Conservation (phyloP, 768 basidiomycete genomes). For the Suillus spraguei region DNA sequence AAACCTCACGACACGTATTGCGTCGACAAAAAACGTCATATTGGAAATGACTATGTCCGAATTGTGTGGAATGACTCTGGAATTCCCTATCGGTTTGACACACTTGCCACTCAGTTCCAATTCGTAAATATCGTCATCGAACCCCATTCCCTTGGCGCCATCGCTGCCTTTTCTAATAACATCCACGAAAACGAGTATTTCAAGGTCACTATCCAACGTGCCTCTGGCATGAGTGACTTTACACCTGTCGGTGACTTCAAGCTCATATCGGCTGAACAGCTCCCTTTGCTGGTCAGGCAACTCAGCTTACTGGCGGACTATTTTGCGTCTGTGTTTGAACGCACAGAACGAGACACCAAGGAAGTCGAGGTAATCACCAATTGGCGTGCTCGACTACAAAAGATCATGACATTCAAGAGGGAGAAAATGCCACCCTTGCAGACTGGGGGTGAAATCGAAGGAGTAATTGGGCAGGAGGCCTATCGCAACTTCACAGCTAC, state of each 20-base stretch:
- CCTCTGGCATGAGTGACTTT: conserved; percentile 91
- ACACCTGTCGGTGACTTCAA: conserved; percentile 93
- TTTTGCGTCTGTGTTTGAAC: conserved; percentile 83
- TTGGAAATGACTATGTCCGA: conserved; percentile 95
- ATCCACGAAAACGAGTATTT: conserved; percentile 93
- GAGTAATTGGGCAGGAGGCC: conserved; percentile 53
- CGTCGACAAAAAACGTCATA: conserved; percentile 90
- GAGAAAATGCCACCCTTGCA: conserved; percentile 23
- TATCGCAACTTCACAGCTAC: conserved; percentile 61
- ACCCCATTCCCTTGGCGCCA: conserved; percentile 83
- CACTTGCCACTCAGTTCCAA: conserved; percentile 90
- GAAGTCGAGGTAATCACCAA: conserved; percentile 84
- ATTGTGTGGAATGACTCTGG: conserved; percentile 99
- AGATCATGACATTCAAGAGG: conserved; percentile 68
- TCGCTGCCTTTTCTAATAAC: conserved; percentile 84
- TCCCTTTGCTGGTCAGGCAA: conserved; percentile 88
- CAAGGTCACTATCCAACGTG: conserved; percentile 89
- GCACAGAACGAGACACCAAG: conserved; percentile 70
- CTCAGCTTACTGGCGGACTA: conserved; percentile 87
- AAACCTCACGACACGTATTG: conserved; percentile 64
- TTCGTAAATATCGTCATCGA: conserved; percentile 98
- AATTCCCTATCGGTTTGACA: conserved; percentile 86
- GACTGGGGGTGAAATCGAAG: conserved; percentile 34
- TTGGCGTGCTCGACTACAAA: conserved; percentile 81
- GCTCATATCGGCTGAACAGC: conserved; percentile 84